Evolutionary conservation across 129 eudicot genomes (phyloP).

Genomic region (sunflower (Helianthus annuus)): DNA sequence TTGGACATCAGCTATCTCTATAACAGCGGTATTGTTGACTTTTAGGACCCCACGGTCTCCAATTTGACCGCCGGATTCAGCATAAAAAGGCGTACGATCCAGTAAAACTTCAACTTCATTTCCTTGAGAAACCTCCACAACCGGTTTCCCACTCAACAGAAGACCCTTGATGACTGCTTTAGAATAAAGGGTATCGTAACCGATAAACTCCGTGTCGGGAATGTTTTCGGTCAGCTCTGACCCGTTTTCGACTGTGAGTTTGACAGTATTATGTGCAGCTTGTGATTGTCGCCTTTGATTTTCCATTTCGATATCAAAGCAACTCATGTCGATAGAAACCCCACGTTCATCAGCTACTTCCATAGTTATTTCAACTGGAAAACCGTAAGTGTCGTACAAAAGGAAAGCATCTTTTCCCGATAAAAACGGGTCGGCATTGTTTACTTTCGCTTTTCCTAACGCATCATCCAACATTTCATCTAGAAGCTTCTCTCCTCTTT

Average conservation of each 20-base stretch:
- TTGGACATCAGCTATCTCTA: constrained; percentile 84
- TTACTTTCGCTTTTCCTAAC: constrained; percentile 33
- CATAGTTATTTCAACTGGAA: constrained; percentile 86
- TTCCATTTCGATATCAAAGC: constrained; percentile 85
- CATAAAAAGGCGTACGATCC: constrained; percentile 85
- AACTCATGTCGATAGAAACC: constrained; percentile 66
- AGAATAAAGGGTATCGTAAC: constrained; percentile 65
- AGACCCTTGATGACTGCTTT: constrained; percentile 72
- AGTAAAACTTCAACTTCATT: constrained; percentile 81
- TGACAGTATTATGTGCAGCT: constrained; percentile 89
- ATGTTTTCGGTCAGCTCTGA: constrained; percentile 58
- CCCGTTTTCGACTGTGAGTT: constrained; percentile 72
- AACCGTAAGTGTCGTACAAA: constrained; percentile 79
- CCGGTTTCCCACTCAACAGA: constrained; percentile 69
- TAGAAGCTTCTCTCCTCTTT: constrained; percentile 88
- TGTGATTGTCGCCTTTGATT: constrained; percentile 92
- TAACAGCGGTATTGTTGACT: constrained; percentile 53
- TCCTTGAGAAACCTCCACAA: constrained; percentile 68
- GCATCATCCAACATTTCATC: constrained; percentile 71
- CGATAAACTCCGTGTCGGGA: constrained; percentile 72
- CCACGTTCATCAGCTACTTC: constrained; percentile 87
- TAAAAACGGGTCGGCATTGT: constrained; percentile 43
- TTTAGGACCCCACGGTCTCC: constrained; percentile 82
- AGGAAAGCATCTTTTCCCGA: constrained; percentile 92
- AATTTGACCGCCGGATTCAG: constrained; percentile 99